Percentiles rank a stretch among this genome's conserved stretches.
phyloP scores from a whole-genome alignment of 208 protist species.

The Acanthamoeba triangularis region DNA sequence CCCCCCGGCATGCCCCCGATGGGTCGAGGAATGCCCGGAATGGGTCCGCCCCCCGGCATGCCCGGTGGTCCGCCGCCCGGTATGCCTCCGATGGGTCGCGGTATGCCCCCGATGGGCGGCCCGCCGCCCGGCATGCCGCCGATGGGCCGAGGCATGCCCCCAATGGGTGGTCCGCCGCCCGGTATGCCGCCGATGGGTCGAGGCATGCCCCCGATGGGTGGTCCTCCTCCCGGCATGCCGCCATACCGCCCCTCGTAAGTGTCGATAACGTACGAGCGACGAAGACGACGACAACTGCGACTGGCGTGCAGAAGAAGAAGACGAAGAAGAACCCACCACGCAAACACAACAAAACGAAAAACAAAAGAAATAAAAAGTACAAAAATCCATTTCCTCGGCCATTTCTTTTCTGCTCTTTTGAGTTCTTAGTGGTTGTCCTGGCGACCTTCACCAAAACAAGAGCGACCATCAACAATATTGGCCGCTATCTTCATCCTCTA shows the following conservation, averaged over 20 bases:
- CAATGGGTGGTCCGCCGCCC: conserved; percentile 43
- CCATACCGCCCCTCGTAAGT: neutral
- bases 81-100: conserved; percentile 49
- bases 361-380: neutral
- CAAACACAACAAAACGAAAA: neutral
- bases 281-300: neutral
- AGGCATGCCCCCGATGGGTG: conserved; percentile 56
- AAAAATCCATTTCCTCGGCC: neutral
- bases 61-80: conserved; percentile 4
- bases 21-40: conserved; percentile 51
- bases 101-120: conserved; percentile 10
- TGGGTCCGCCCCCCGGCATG: conserved; percentile 37
- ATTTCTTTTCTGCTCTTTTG: neutral
- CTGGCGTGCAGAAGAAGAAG: neutral
- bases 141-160: conserved; percentile 62
- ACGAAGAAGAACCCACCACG: neutral
- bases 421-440: neutral
- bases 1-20: conserved; percentile 19
- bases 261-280: neutral
- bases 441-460: neutral
- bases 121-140: conserved; percentile 41
- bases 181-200: conserved; percentile 63
- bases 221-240: conserved; percentile 19
- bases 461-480: too few relatives aligned
- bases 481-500: too few relatives aligned